These are phyloP conservation scores for Oryza brachyantha DNA, from an alignment of 176 grass and related monocot species.

Conservation along the genomic window DNA sequence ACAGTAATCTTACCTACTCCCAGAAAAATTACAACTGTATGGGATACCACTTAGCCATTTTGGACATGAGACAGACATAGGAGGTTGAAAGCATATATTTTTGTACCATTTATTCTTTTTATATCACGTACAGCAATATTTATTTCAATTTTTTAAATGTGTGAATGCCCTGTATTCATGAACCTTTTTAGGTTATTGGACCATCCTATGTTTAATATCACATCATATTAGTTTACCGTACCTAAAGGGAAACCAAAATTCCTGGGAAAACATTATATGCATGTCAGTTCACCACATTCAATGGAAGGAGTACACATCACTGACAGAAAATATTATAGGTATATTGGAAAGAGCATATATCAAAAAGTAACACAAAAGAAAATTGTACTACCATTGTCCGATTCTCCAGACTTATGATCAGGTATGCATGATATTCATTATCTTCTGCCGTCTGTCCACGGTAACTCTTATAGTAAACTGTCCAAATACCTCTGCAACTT, in stretches of 20 bases:
- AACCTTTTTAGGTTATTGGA: background rate
- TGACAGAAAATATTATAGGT: background rate
- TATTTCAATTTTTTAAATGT: no score
- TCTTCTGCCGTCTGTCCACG: slow-evolving; percentile 69
- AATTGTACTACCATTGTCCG: slow-evolving; percentile 77
- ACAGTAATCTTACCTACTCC: background rate
- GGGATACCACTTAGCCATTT: background rate
- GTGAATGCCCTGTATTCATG: background rate
- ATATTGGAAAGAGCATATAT: background rate
- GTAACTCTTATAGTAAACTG: slow-evolving; percentile 92
- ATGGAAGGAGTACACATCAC: background rate
- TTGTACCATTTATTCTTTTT: background rate
- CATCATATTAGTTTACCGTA: background rate
- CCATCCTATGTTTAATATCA: background rate
- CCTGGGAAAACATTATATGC: background rate
- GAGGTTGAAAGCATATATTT: background rate
- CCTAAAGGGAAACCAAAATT: background rate
- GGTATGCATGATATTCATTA: slow-evolving; percentile 96
- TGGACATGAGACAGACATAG: background rate
- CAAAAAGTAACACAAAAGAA: slow-evolving; percentile 1
- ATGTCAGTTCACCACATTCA: background rate
- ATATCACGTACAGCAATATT: background rate
- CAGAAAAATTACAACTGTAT: background rate
- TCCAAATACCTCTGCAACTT: slow-evolving; percentile 98
- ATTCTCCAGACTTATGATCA: slow-evolving; percentile 93